Base-by-base conservation (phyloP, 1,284 basidiomycete species). In the Ceratobasidium sp. region DNA sequence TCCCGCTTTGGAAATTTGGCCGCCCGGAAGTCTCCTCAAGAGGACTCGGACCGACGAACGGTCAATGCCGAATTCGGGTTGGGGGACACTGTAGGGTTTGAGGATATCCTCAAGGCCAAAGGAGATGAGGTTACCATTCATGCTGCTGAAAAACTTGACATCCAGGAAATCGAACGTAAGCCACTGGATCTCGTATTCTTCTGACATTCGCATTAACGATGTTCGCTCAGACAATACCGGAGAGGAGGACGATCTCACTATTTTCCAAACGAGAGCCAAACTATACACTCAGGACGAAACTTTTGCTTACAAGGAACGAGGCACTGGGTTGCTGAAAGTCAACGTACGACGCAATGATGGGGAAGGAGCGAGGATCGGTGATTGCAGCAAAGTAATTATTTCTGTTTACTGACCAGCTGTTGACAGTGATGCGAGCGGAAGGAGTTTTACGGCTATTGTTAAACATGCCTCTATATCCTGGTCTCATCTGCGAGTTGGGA, bases 391-490 rank as follows among this genome's bases (percentile, higher is more conserved):
- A 26, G 42, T 5, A 13, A 35, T 39, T 13, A 15, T 31, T 33
- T 23, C 45, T 49, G 15, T 15, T 33, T 10, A 17, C 33, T 39
- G 56, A 47, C 23, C n/a, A 26, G 37, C 6, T 26, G 33, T 31
- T 67, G 26, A 63, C 69, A 96, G 96, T 98, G 49, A 98, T 98
- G 96, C 90, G 96, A 76, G 95, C 97, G 80, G 96, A 98, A 80
- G 96, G 95, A 0, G 95, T 97, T 11, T 90, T 94, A 81, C 88
- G 94, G 0, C 84, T 98, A 63, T 85, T 98, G 74, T 86, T 98
- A 73, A 98, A 98, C 81, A 90, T 94, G 51, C 89, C 91, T 45
- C 86, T 98, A 63, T 98, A 97, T 87, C 86, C 88, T 79, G 95
- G 95, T 26, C 96, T 97, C 94, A 88, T 88, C 68, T 93, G 91